A percentile compares a stretch with the other conserved stretches of the same genome.
These are phyloP conservation scores for Saccharum officinarum DNA, from an alignment of 176 grass and related monocot genomes.

Conservation along the genomic window DNA sequence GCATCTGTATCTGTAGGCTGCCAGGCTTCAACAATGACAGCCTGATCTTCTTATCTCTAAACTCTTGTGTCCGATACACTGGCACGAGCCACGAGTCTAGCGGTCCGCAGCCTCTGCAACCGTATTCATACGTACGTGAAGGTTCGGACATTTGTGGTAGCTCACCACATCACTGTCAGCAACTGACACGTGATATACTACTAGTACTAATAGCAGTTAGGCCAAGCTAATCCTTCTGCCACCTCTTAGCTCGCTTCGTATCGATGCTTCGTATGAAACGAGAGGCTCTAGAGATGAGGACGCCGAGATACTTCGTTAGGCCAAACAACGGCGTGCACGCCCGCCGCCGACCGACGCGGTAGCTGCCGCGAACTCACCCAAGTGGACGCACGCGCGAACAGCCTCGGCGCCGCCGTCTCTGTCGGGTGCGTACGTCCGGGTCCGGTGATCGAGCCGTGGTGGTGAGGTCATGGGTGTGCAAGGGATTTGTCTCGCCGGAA, in stretches of 20 bases:
- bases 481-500: neutral
- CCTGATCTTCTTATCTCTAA: slow-evolving; percentile 24
- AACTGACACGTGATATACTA: neutral
- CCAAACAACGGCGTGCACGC: neutral
- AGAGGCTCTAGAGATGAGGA: neutral
- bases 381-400: neutral
- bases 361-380: neutral
- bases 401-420: neutral
- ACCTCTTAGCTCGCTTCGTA: neutral
- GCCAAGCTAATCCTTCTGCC: neutral
- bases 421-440: neutral
- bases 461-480: neutral
- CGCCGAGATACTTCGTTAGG: neutral
- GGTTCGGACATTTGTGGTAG: neutral
- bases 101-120: neutral
- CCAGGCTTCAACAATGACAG: slow-evolving; percentile 1
- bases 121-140: slow-evolving; percentile 19
- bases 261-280: neutral
- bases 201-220: neutral
- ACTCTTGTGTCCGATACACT: neutral
- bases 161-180: neutral
- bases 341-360: no score
- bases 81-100: neutral
- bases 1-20: neutral
- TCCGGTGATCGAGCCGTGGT: neutral